Evolutionary conservation across 2,329 filamentous ascomycete genomes (phyloP), one percentile per base, ranked within the genome.

Genomic region (Colletotrichum incanum): DNA sequence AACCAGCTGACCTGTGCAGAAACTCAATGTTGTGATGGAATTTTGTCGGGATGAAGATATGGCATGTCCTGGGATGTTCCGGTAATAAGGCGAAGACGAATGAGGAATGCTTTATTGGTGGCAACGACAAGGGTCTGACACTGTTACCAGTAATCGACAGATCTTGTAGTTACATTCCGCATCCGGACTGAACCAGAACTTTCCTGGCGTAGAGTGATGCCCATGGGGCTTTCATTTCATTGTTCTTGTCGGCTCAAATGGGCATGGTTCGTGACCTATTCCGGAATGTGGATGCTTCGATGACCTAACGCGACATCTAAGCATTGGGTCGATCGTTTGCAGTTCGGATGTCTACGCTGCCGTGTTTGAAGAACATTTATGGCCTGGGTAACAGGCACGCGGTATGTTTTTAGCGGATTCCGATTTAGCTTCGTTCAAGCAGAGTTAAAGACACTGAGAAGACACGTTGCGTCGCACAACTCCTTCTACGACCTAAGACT

Each of bases 121-220:
- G 5, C 20, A 41, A 18, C 16, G n/a, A 43, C 45, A 8, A 28
- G 37, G 31, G 16, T 7, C 63, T 39, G 52, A 26, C 9, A 6
- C 11, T 43, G 43, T 18, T n/a, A 16, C 45, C 34, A 31, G 16
- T 2, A 39, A 66, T 49, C 55, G 67, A 52, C 34, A 20, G 45
- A 45, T 34, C 5, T 26, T 9, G 52, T 37, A 3, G 65, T 52
- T 8, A 68, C 14, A 18, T 16, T 6, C 69, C 37, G 68, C 56
- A 63, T 72, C 37, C 68, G 41, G 64, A 5, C 12, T n/a, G n/a
- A 4, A 1, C 28, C 4, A 12, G n/a, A 1, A 16, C 5, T 28
- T 34, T 34, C 7, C 9, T 47, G 43, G 50, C 16, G 18, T 34
- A 18, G 31, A 2, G 18, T 34, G 23, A 63, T 6, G 43, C 26